phyloP scores from a whole-genome alignment of 805 yeast genomes.

The Schwanniomyces vanrijiae region DNA sequence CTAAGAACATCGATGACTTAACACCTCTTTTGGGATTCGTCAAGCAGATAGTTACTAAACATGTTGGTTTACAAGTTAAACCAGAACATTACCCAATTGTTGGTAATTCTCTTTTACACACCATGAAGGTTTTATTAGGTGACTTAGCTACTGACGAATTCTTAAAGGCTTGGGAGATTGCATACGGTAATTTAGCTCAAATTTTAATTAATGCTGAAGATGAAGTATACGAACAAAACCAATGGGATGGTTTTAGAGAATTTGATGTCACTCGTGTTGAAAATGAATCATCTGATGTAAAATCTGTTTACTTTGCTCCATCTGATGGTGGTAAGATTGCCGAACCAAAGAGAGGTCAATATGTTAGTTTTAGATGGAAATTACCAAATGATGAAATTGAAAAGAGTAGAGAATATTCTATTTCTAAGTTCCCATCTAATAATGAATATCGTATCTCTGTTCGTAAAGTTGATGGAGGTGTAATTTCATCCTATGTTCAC shows the following conservation, averaged over 20 bases:
- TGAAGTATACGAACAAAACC: constrained; percentile 38
- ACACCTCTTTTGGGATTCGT: constrained; percentile 54
- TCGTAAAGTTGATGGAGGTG: constrained; percentile 47
- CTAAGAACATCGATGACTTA: constrained; percentile 60
- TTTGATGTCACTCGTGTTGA: constrained; percentile 45
- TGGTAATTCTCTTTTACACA: constrained; percentile 54
- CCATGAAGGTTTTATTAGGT: constrained; percentile 57
- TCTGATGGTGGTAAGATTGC: constrained; percentile 32
- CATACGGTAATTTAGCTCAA: constrained; percentile 64
- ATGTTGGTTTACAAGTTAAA: constrained; percentile 59
- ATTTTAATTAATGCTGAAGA: constrained; percentile 57
- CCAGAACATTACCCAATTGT: constrained; percentile 70
- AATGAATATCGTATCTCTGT: constrained; percentile 61
- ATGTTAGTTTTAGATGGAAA: constrained; percentile 34
- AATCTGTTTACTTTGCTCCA: constrained; percentile 52
- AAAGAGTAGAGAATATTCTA: constrained; percentile 59
- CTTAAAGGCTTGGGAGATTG: constrained; percentile 62
- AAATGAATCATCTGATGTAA: constrained; percentile 47
- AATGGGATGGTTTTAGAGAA: constrained; percentile 60
- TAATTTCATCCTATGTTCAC: constrained; percentile 52
- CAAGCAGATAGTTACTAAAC: constrained; percentile 61
- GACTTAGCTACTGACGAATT: constrained; percentile 60
- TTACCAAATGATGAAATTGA: constrained; percentile 38
- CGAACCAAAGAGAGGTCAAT: constrained; percentile 47
- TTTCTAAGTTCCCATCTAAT: constrained; percentile 37